Base-by-base conservation (phyloP, 2,329 filamentous ascomycete species). In the Fusarium graminum region DNA sequence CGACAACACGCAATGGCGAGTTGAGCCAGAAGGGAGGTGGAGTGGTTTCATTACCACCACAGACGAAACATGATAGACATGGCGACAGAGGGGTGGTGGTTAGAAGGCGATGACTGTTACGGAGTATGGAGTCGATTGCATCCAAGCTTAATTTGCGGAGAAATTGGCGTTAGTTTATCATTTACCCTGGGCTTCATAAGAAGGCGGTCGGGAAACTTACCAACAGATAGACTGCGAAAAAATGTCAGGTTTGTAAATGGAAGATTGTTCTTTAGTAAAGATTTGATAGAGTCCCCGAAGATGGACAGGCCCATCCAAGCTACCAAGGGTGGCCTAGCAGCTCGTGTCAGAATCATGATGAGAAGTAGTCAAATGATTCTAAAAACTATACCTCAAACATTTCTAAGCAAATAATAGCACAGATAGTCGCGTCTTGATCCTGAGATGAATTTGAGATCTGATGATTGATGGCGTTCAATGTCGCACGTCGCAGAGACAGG, bases 261-360 rank as follows among this genome's bases (percentile, higher is more conserved):
- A n/a, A 46, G 43, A 25, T 17, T 46, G 29, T 8, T 46, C 29
- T 9, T n/a, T 36, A n/a, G 29, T 19, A 22, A 46, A 29, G 34
- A 46, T 46, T 12, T 46, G 17, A n/a, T 46, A 46, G 13, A 46
- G 30, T 9, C 43, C 43, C 6, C 28, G 43, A 34, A 46, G 43
- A 13, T 46, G 43, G 34, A 46, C 19, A n/a, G 43, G 43, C 14
- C 43, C 43, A n/a, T 46, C 43, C 30, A 22, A 32, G 16, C 29
- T 46, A 19, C 43, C 43, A 22, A 46, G 30, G 7, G 43, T 46
- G 25, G 43, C 30, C 43, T 46, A 46, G 30, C 30, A 19, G 34
- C 8, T 10, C 7, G 30, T 16, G n/a, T 45, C 14, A 45, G 28
- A 12, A 34, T 34, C 14, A 32, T 6, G 22, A 14, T 13, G n/a